A percentile compares a stretch with the other conserved stretches of the same genome.
Conservation (phyloP, 2,329 filamentous ascomycete species). For the Nothophoma quercina region DNA sequence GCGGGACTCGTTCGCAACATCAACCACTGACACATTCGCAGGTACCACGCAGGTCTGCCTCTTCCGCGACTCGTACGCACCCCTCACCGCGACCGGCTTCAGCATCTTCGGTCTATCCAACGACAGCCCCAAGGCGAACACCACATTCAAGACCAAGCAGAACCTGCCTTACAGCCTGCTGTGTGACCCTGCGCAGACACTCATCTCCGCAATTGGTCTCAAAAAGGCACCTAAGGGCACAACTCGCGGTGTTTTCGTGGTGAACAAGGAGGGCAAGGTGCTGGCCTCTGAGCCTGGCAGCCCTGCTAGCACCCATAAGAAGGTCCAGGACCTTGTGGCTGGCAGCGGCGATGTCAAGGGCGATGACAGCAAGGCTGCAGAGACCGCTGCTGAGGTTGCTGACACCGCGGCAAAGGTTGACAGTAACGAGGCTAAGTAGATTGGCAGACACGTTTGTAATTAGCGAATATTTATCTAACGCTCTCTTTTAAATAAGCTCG, state of each 20-base stretch:
- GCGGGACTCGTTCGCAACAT: not conserved
- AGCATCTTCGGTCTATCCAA: constrained; percentile 88
- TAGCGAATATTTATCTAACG: no score
- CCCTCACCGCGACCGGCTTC: constrained; percentile 79
- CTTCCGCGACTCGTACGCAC: constrained; percentile 84
- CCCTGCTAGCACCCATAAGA: constrained; percentile 78
- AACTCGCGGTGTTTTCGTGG: constrained; percentile 84
- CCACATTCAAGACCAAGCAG: constrained; percentile 90
- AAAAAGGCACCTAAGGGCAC: constrained; percentile 85
- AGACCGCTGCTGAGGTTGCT: constrained; percentile 55
- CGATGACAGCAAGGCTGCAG: constrained; percentile 42
- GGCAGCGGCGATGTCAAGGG: constrained; percentile 34
- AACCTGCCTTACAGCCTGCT: constrained; percentile 87
- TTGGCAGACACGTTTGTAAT: not conserved
- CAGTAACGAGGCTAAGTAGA: constrained; percentile 21
- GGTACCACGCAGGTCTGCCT: constrained; percentile 93
- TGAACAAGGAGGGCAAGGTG: constrained; percentile 83
- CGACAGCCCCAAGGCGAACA: constrained; percentile 91
- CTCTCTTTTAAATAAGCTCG: not conserved
- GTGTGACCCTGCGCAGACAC: constrained; percentile 76
- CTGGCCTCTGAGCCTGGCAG: constrained; percentile 77
- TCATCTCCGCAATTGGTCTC: constrained; percentile 88
- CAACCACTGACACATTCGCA: constrained; percentile 49
- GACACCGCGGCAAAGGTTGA: constrained; percentile 55
- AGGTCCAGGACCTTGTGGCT: constrained; percentile 72